These are phyloP conservation scores for Anisodus acutangulus DNA, from an alignment of 257 asterid species.

Conservation along the genomic window DNA sequence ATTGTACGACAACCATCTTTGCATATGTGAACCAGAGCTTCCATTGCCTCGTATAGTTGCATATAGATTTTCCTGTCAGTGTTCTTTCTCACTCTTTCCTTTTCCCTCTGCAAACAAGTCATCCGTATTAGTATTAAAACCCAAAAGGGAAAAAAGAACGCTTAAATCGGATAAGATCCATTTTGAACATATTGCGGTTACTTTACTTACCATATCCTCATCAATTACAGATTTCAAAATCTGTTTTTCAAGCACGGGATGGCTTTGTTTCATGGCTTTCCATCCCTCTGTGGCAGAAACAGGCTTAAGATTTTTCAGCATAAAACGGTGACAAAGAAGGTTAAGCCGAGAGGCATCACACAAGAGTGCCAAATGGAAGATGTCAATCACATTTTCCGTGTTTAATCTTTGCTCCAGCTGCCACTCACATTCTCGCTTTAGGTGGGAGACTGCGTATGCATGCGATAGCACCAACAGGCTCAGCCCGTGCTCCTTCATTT, in stretches of 20 bases:
- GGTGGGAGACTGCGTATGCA: slow-evolving; percentile 60
- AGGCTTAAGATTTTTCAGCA: slow-evolving; percentile 62
- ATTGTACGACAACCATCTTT: slow-evolving; percentile 85
- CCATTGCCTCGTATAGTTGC: slow-evolving; percentile 88
- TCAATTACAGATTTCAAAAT: slow-evolving; percentile 48
- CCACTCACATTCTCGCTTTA: slow-evolving; percentile 64
- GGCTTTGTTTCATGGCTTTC: slow-evolving; percentile 84
- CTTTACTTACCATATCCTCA: slow-evolving; percentile 60
- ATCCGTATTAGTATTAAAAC: neutral
- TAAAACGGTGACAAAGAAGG: slow-evolving; percentile 73
- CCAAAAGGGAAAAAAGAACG: neutral
- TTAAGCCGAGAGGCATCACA: slow-evolving; percentile 83
- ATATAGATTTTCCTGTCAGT: slow-evolving; percentile 57
- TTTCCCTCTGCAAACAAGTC: slow-evolving; percentile 47
- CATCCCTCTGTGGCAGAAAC: slow-evolving; percentile 76
- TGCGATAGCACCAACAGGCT: slow-evolving; percentile 75
- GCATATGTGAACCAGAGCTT: slow-evolving; percentile 86
- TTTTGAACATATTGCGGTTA: neutral
- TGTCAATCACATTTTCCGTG: slow-evolving; percentile 67
- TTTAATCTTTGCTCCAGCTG: slow-evolving; percentile 60
- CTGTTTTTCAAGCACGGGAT: slow-evolving; percentile 72
- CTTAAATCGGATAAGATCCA: neutral
- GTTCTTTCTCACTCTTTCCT: slow-evolving; percentile 56
- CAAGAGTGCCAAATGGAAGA: slow-evolving; percentile 78
- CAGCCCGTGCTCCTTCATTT: slow-evolving; percentile 63